These are phyloP conservation scores for Pichia thaimueangensis DNA, from an alignment of 805 yeast species.

Conservation along the genomic window DNA sequence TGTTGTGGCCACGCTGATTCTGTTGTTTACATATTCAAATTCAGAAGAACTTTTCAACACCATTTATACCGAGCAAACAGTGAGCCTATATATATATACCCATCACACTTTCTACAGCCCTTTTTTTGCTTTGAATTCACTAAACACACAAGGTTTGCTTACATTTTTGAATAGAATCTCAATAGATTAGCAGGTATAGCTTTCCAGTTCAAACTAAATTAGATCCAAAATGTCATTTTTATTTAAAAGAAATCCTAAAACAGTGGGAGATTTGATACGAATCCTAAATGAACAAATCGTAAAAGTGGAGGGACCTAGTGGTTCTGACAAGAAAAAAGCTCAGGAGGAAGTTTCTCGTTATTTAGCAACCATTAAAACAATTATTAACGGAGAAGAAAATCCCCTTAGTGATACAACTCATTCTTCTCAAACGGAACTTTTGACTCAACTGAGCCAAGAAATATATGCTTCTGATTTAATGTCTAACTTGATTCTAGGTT, in stretches of 20 bases:
- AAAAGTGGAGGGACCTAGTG: slow-evolving; percentile 41
- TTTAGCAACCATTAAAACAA: slow-evolving; percentile 55
- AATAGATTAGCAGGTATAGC: too few species aligned
- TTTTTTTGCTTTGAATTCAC: too few species aligned
- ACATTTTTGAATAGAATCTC: too few species aligned
- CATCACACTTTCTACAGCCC: too few species aligned
- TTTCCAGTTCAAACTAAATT: too few species aligned
- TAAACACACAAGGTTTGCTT: too few species aligned
- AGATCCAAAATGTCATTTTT: slow-evolving; percentile 80
- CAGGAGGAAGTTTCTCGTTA: slow-evolving; percentile 72
- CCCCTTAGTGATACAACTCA: slow-evolving; percentile 12
- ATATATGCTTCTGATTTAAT: slow-evolving; percentile 68
- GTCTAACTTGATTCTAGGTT: slow-evolving; percentile 48
- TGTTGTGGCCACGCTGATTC: too few species aligned
- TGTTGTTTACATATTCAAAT: too few species aligned
- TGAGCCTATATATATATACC: too few species aligned
- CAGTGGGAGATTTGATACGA: slow-evolving; percentile 78
- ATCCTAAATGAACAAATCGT: slow-evolving; percentile 66
- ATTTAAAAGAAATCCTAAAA: slow-evolving; percentile 84
- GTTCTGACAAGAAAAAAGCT: slow-evolving; percentile 36
- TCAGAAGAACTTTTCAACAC: too few species aligned
- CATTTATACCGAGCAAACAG: too few species aligned
- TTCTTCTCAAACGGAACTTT: slow-evolving; percentile 57
- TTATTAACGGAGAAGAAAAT: slow-evolving; percentile 44
- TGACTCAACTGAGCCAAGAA: slow-evolving; percentile 72